Percentiles rank a stretch among this genome's conserved stretches.
These are phyloP conservation scores for Crithidia fasciculata DNA, from an alignment of 208 protist species.

Conservation along the genomic window DNA sequence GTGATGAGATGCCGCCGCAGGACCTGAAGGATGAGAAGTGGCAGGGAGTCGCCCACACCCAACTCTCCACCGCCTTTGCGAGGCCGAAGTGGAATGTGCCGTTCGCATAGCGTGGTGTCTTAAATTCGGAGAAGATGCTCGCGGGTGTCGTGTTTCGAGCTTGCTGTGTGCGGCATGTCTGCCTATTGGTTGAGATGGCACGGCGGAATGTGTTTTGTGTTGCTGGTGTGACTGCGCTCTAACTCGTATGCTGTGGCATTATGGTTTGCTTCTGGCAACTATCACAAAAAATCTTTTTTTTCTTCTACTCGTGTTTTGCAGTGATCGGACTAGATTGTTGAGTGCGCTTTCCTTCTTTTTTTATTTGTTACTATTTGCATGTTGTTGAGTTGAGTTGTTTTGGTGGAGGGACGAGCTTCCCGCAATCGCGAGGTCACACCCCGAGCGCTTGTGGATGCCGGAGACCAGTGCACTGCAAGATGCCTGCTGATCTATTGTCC, in stretches of 20 bases:
- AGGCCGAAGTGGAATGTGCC: constrained; percentile 86
- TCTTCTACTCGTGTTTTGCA: neutral
- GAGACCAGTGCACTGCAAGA: too few relatives aligned
- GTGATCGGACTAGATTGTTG: neutral
- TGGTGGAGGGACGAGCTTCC: too few relatives aligned
- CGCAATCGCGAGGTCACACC: too few relatives aligned
- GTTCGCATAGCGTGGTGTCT: constrained; percentile 53
- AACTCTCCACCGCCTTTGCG: constrained; percentile 75
- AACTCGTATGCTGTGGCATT: neutral
- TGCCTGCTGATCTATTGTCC: too few relatives aligned
- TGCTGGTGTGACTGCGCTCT: too few relatives aligned
- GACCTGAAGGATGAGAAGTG: constrained; percentile 77
- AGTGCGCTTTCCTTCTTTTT: neutral
- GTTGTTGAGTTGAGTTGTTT: too few relatives aligned
- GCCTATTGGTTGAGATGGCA: neutral
- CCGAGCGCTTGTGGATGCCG: too few relatives aligned
- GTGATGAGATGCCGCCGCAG: constrained; percentile 84
- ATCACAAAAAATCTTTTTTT: neutral
- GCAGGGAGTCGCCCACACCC: constrained; percentile 83
- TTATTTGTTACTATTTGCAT: neutral
- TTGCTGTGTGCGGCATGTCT: too few relatives aligned
- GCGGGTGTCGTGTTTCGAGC: too few relatives aligned
- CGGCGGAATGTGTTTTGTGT: too few relatives aligned
- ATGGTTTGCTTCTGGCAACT: neutral
- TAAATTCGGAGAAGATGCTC: too few relatives aligned